Base-by-base conservation (phyloP, 2,329 filamentous ascomycete genomes). In the Elsinoe fawcettii region DNA sequence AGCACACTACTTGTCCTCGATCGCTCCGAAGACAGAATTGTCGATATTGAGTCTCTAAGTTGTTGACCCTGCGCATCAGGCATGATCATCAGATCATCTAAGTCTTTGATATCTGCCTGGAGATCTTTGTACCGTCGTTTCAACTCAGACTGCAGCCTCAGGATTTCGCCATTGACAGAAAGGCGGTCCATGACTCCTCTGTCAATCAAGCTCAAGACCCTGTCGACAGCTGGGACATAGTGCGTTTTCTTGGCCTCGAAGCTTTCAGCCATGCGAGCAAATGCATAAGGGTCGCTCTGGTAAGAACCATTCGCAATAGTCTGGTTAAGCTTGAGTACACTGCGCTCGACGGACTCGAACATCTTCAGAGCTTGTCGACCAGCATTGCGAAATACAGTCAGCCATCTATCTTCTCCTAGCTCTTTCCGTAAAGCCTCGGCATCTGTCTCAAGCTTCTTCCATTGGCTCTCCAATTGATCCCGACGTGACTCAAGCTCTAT, bases 221-320 rank as follows among this genome's bases (percentile, higher is more conserved):
- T 83, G 68, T 93, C 89, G 68, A 99, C 95, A 1, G 93, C 92
- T 8, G 91, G 89, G 1, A 90, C 87, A 66, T 97, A 99, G 69
- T 97, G 92, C 59, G 84, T 84, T 71, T 92, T 95, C 77, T 97
- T 99, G 43, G 88, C 89, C 69, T 96, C 91, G 70, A 96, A 99
- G 64, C 81, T 95, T 70, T 96, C 90, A 41, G 95, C 84, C 70
- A 90, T 92, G 74, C 93, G 95, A 60, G 79, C 77, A 73, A 93
- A 80, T 1, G 78, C 76, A 5, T 84, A 76, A 20, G 83, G 82
- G 66, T 87, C 89, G 11, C 85, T 86, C 59, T 90, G 73, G 62
- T 93, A 86, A 65, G 86, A 79, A 6, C 85, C 85, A 9, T 82
- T 78, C 59, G 95, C 88, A 14, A 96, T 77, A 3, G 84, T 85